Percentiles rank a stretch among this genome's conserved stretches.
These are phyloP conservation scores for Pythium sukuiense DNA, from an alignment of 352 stramenopile species.

Conservation along the genomic window DNA sequence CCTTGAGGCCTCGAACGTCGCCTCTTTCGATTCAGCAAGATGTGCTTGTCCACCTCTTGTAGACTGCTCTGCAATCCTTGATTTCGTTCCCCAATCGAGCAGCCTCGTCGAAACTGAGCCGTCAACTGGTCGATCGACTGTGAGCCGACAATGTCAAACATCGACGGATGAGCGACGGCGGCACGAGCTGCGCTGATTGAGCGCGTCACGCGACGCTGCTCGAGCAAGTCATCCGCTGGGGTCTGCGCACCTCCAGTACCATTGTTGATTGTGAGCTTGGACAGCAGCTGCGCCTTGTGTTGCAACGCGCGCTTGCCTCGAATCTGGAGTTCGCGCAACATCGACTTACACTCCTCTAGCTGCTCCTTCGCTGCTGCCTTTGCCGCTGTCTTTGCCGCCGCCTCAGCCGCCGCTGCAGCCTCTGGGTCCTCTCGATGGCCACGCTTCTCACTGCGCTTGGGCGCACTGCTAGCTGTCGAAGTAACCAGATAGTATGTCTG, in stretches of 20 bases:
- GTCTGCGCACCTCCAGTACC: not conserved
- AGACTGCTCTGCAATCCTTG: constrained; percentile 55
- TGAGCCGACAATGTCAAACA: constrained; percentile 83
- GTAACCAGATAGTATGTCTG: constrained; percentile 67
- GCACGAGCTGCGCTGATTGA: constrained; percentile 78
- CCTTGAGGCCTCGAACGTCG: constrained; percentile 3
- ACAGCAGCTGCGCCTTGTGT: constrained; percentile 65
- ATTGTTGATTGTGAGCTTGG: constrained; percentile 45
- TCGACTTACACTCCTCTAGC: constrained; percentile 43
- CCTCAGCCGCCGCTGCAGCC: constrained; percentile 1
- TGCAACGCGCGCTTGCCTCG: constrained; percentile 60
- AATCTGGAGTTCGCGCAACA: constrained; percentile 69
- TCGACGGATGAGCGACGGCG: constrained; percentile 76
- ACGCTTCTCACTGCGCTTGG: not conserved
- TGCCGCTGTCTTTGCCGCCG: not conserved
- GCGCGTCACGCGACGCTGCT: constrained; percentile 63
- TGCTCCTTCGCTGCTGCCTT: not conserved
- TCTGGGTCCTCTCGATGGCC: not conserved
- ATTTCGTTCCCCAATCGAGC: constrained; percentile 53
- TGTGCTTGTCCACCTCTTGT: constrained; percentile 70
- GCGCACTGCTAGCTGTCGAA: not conserved
- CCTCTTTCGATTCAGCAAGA: constrained; percentile 42
- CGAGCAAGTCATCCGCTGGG: constrained; percentile 22
- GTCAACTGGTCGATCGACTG: constrained; percentile 62
- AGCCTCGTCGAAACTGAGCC: constrained; percentile 39